Conservation (phyloP, 805 yeast species). For the Yamadazyma insecticola region DNA sequence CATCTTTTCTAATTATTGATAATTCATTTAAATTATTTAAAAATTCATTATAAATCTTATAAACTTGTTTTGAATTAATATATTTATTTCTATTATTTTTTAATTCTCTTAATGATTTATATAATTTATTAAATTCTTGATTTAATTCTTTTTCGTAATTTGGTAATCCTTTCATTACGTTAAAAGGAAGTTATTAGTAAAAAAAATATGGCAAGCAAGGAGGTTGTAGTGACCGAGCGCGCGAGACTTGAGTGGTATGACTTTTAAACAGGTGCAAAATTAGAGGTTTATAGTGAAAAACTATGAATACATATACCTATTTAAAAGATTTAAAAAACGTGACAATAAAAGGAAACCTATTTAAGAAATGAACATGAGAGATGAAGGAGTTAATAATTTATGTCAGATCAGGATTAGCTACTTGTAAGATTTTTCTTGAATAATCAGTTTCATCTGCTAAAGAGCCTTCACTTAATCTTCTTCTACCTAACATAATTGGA, state of each 20-base stretch:
- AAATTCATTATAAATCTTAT: conserved; percentile 53
- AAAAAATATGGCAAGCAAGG: too few relatives aligned
- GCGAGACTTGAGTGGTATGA: too few relatives aligned
- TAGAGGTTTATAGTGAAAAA: too few relatives aligned
- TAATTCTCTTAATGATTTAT: conserved; percentile 25
- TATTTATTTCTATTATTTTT: conserved; percentile 65
- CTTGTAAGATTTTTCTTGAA: conserved; percentile 73
- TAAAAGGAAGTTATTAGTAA: too few relatives aligned
- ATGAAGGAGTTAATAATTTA: too few relatives aligned
- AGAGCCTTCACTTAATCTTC: conserved; percentile 81
- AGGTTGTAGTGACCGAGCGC: too few relatives aligned
- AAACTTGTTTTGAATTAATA: conserved; percentile 66
- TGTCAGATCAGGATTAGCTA: conserved; percentile 84
- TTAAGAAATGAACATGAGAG: too few relatives aligned
- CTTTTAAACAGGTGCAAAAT: too few relatives aligned
- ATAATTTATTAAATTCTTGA: conserved; percentile 22
- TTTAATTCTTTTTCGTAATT: conserved; percentile 29
- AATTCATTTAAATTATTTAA: conserved; percentile 50
- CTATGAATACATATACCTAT: too few relatives aligned
- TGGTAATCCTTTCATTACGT: conserved; percentile 27
- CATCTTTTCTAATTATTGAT: conserved; percentile 47
- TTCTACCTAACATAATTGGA: conserved; percentile 75
- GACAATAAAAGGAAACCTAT: too few relatives aligned
- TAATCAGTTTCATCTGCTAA: conserved; percentile 83
- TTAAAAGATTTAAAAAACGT: too few relatives aligned